Base-by-base conservation (phyloP, 345 rosid species). In the Salix dunnii region DNA sequence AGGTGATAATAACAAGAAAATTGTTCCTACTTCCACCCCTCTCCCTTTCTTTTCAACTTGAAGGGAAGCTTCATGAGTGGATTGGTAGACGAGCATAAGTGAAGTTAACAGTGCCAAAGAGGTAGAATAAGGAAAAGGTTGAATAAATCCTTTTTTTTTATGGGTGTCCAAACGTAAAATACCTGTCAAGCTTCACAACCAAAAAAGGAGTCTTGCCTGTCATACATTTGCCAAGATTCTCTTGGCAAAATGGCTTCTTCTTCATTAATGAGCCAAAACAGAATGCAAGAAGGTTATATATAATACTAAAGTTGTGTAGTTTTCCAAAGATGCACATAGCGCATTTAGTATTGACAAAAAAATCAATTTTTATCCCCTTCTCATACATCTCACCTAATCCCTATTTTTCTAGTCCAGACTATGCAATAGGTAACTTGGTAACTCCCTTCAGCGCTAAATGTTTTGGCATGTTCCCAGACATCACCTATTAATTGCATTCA, bases 201-300 rank as follows among this genome's bases (percentile, higher is more conserved):
- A 30, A 73, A 74, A 68, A 67, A 70, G 60, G 63, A 67, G 68
- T 13, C 20, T 40, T 70, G 28, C 51, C 76, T 68, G 78, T 72
- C 70, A 64, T 68, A 74, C 30, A 72, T 79, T 75, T 74, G 76
- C 75, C 17, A 74, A 70, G 60, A 69, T 75, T 80, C 60, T 68
- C n/a, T 69, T 17, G 62, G 72, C 60, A 72, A 76, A 76, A 70
- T 42, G 36, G 42, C n/a, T 71, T 73, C 35, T 67, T 78, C 75
- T 80, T 72, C 76, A 81, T 81, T 77, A 73, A 82, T 53, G 21
- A 40, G 68, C 74, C 82, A 70, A 66, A 17, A 17, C 30, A 75
- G 53, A 75, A 62, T 28, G 72, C 14, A 53, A 74, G 66, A 40
- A 46, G 63, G 58, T 69, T 21, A 17, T 21, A 67, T 21, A 17